Evolutionary conservation across 2,329 filamentous ascomycete species (phyloP).

Genomic region (Ceratocystis alfenasii): DNA sequence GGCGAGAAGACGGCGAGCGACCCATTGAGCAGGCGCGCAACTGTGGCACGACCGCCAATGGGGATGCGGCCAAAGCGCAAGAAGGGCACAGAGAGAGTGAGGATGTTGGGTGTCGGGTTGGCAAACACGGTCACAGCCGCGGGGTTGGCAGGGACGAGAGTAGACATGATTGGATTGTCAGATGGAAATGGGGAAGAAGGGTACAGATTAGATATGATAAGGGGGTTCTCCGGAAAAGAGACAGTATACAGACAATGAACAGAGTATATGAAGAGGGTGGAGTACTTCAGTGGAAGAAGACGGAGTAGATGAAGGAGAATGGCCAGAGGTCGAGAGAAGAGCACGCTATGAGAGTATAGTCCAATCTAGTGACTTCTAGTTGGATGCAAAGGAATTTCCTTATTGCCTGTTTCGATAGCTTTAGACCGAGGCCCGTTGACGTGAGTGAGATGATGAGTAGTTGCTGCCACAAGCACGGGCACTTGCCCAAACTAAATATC

Average conservation of each 20-base stretch:
- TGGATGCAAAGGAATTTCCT: neutral
- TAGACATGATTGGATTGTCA: conserved; percentile 5
- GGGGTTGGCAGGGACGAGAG: conserved; percentile 56
- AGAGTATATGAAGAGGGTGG: neutral
- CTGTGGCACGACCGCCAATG: conserved; percentile 75
- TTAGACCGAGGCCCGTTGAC: too few relatives aligned
- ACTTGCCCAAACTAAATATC: neutral
- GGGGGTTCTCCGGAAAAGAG: neutral
- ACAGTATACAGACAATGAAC: neutral
- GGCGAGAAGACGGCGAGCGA: conserved; percentile 83
- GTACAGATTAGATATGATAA: neutral
- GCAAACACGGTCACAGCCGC: conserved; percentile 83
- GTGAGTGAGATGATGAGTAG: neutral
- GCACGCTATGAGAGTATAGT: too few relatives aligned
- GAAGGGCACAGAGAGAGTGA: conserved; percentile 75
- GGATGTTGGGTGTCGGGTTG: conserved; percentile 64
- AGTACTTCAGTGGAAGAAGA: too few relatives aligned
- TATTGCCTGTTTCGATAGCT: neutral
- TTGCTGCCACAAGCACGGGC: neutral
- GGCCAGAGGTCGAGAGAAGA: too few relatives aligned
- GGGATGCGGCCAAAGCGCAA: conserved; percentile 65
- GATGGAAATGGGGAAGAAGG: neutral
- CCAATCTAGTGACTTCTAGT: too few relatives aligned
- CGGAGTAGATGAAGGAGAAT: too few relatives aligned
- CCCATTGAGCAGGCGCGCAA: conserved; percentile 69